These are phyloP conservation scores for Climacium dendroides DNA, from an alignment of 225 moss, liverwort and hornwort species.

Conservation along the genomic window DNA sequence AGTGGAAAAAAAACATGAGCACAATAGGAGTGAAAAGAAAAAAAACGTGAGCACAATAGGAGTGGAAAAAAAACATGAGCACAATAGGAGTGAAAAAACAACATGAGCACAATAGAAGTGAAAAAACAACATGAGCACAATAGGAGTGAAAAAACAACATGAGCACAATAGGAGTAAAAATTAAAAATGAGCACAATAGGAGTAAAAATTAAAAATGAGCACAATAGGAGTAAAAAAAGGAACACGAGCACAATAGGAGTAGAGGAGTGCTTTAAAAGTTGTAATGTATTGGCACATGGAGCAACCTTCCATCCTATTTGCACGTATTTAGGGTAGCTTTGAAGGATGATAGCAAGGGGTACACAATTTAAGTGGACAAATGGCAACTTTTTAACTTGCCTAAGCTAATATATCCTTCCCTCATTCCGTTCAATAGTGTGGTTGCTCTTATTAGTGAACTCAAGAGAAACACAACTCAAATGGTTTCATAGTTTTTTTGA, in stretches of 20 bases:
- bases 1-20: no score
- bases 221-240: neutral
- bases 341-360: accelerated
- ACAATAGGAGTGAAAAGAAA: no score
- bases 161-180: no score
- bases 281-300: accelerated
- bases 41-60: no score
- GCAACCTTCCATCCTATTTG: accelerated
- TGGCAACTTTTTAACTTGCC: accelerated
- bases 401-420: accelerated
- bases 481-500: accelerated
- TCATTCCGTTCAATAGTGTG: no score
- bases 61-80: no score
- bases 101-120: no score
- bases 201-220: no score
- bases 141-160: neutral
- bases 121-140: no score
- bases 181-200: no score
- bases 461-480: neutral
- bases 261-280: accelerated
- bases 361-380: accelerated
- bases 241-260: no score
- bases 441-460: neutral
- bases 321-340: neutral
- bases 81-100: no score